Percentiles rank a stretch among this genome's conserved stretches.
Evolutionary conservation across 768 basidiomycete genomes (phyloP).

Genomic region (Terana coerulea): DNA sequence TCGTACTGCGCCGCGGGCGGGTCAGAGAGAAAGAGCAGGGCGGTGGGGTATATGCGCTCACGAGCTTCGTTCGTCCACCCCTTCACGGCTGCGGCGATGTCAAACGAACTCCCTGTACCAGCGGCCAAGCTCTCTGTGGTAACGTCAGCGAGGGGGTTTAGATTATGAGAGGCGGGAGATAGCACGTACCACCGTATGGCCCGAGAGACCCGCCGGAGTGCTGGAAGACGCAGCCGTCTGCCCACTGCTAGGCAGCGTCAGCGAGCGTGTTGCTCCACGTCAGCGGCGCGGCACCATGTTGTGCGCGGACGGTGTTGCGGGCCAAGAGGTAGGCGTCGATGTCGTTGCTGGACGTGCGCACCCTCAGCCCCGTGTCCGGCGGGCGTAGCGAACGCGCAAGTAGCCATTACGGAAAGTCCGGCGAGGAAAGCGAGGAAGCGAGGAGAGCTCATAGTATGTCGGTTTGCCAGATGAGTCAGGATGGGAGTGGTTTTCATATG

Average conservation of each 20-base stretch:
- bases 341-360: constrained; percentile 42
- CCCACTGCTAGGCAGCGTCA: constrained; percentile 62
- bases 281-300: constrained; percentile 60
- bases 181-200: constrained; percentile 48
- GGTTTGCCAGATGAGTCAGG: no score
- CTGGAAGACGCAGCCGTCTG: constrained; percentile 58
- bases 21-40: background rate
- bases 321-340: constrained; percentile 47
- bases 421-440: no score
- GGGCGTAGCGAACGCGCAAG: no score
- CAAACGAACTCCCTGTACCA: constrained; percentile 51
- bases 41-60: constrained; percentile 31
- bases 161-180: no score
- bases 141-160: no score
- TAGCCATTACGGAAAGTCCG: no score
- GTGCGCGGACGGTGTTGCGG: constrained; percentile 59
- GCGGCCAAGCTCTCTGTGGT: constrained; percentile 66
- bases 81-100: constrained; percentile 47
- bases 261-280: constrained; percentile 62
- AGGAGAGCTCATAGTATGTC: no score
- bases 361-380: no score
- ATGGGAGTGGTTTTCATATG: no score
- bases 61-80: constrained; percentile 66
- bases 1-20: constrained; percentile 52
- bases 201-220: constrained; percentile 69